Evolutionary conservation across 495 filamentous ascomycete species (phyloP).

Genomic region (Collariella sp.): DNA sequence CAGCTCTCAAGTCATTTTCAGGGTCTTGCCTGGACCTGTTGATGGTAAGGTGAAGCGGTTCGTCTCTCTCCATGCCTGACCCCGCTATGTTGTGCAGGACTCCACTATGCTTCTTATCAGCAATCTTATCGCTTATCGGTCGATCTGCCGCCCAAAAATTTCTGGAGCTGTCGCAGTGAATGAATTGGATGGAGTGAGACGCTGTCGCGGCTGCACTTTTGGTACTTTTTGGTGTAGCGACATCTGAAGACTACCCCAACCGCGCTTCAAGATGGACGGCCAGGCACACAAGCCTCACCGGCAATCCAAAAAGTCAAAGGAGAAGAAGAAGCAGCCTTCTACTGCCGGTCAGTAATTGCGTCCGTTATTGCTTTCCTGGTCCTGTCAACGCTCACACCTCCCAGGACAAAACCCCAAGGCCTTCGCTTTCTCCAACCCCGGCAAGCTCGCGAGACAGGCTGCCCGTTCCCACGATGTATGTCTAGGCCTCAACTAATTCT

Average conservation of each 20-base stretch:
- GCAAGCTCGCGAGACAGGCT: constrained; percentile 72
- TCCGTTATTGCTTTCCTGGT: background rate
- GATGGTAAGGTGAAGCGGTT: background rate
- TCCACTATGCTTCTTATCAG: constrained; percentile 22
- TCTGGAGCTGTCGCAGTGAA: constrained; percentile 18
- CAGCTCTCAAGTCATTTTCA: no score
- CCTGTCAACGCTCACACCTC: background rate
- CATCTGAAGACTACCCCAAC: background rate
- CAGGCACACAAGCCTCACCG: constrained; percentile 83
- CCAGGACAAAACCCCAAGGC: constrained; percentile 82
- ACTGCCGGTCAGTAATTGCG: constrained; percentile 20
- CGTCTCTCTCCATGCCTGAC: background rate
- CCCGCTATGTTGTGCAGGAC: constrained; percentile 2
- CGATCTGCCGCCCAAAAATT: constrained; percentile 23
- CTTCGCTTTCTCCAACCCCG: constrained; percentile 78
- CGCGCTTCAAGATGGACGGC: constrained; percentile 54
- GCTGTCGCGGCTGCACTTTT: constrained; percentile 6
- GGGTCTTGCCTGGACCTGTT: no score
- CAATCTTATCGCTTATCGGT: constrained; percentile 12
- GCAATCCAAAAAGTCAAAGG: constrained; percentile 74
- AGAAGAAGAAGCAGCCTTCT: constrained; percentile 67
- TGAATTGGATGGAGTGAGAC: constrained; percentile 4
- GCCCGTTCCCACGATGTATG: constrained; percentile 83
- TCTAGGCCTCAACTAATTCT: background rate
- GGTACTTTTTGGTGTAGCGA: constrained; percentile 4